Percentiles rank a stretch among this genome's conserved stretches.
These are phyloP conservation scores for Sugiyamaella sp. DNA, from an alignment of 1,139 yeast species.

Conservation along the genomic window DNA sequence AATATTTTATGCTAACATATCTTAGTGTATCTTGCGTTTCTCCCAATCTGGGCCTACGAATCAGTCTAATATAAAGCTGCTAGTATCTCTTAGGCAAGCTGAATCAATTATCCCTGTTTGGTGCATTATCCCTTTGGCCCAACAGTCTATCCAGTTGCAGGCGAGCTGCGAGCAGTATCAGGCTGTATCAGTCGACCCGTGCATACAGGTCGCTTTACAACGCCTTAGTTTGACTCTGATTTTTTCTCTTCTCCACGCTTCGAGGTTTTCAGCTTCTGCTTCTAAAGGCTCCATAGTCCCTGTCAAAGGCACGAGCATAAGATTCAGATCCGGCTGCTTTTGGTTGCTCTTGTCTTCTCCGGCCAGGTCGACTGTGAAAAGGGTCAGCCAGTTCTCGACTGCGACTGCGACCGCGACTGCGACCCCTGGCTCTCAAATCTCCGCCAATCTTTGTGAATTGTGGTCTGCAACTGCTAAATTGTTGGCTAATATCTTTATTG, in stretches of 20 bases:
- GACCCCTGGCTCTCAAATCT: too few relatives aligned
- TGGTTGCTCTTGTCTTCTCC: not conserved
- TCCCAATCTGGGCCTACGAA: not conserved
- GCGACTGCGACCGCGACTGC: too few relatives aligned
- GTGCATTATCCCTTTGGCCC: not conserved
- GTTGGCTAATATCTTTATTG: not conserved
- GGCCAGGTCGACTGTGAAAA: too few relatives aligned
- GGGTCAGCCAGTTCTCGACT: too few relatives aligned
- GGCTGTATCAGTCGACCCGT: not conserved
- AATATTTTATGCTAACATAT: not conserved
- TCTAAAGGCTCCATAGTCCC: not conserved
- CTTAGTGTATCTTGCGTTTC: not conserved
- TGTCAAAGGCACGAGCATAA: not conserved
- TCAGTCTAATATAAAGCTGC: not conserved
- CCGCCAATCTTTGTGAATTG: too few relatives aligned
- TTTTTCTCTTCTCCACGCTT: not conserved
- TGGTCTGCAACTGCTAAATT: not conserved
- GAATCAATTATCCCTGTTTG: not conserved
- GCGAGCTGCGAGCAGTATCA: not conserved
- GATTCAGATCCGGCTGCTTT: not conserved
- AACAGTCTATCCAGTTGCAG: constrained; percentile 1
- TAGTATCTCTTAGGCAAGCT: not conserved
- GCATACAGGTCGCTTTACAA: not conserved
- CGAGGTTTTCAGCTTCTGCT: not conserved
- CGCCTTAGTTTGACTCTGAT: not conserved